Evolutionary conservation across 2,329 filamentous ascomycete species (phyloP).

Genomic region (Aspergillus spinulosporus): DNA sequence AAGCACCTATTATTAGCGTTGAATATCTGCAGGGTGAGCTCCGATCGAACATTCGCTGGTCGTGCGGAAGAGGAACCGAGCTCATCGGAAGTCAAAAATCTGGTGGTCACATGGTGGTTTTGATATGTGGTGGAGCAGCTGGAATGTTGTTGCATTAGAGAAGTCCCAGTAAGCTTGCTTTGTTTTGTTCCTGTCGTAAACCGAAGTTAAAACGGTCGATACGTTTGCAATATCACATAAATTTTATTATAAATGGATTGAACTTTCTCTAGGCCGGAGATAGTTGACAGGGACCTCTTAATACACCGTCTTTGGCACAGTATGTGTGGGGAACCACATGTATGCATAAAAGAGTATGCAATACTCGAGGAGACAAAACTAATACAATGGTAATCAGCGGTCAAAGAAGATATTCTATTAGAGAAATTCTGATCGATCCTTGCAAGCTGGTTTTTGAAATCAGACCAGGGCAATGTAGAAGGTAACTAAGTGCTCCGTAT

Average conservation of each 20-base stretch:
- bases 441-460: background rate
- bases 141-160: background rate
- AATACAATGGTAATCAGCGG: constrained; percentile 2
- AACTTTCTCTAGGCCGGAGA: too few relatives aligned
- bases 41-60: background rate
- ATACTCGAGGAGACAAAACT: background rate
- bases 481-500: background rate
- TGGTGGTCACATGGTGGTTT: constrained; percentile 8
- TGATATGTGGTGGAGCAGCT: constrained; percentile 1
- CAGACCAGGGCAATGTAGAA: background rate
- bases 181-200: background rate
- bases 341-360: background rate
- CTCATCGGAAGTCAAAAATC: background rate
- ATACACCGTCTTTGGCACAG: too few relatives aligned
- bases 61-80: background rate
- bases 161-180: background rate
- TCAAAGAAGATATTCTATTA: background rate
- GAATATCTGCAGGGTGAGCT: background rate
- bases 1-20: background rate
- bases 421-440: background rate
- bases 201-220: too few relatives aligned
- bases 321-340: background rate
- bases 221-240: too few relatives aligned
- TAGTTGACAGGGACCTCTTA: too few relatives aligned
- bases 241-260: too few relatives aligned